Evolutionary conservation across 2,329 filamentous ascomycete genomes (phyloP), one percentile per base, ranked within the genome.

Genomic region (Apiospora hydei): DNA sequence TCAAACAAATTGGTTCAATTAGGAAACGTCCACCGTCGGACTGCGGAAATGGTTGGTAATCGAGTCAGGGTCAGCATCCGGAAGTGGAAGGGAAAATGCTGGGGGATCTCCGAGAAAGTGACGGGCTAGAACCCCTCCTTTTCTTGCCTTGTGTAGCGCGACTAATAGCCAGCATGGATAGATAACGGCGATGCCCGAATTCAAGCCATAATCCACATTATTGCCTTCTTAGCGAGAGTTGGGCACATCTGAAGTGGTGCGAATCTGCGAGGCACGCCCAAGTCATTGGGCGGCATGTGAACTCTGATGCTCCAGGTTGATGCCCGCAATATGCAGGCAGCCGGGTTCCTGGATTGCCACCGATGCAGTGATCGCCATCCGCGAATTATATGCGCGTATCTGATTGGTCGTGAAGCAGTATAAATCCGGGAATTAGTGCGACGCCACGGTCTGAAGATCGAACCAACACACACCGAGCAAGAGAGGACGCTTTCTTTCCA

Each of bases 261-360:
- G 16, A 34, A 30, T 34, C 53, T 61, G 26, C 53, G 14, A 61
- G 26, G 53, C 30, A 61, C 26, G 26, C 4, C 1, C 3, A 38
- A 61, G 13, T 61, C 26, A 61, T 34, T 61, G 16, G 53, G 53
- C 18, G 18, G n/a, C 57, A 64, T 41, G 57, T 64, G 57, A 64
- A 41, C 2, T 10, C n/a, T 1, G 18, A 51, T 4, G 10, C 2
- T 21, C 18, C 18, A 21, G 57, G 21, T 41, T 13, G 2, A 41
- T 64, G 57, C 18, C 57, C 34, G 30, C 34, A 64, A 5, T 6
- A 41, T 10, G 34, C 34, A 41, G 21, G 30, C 57, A 41, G 57
- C 34, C 57, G 18, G 57, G 34, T 41, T 14, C 34, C 34, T 64
- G 57, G 57, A 34, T 41, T 64, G 57, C 57, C 21, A 8, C 3